Percentiles rank a stretch among this genome's conserved stretches.
Evolutionary conservation across 2,329 filamentous ascomycete genomes (phyloP).

Genomic region (Apiospora aurea): DNA sequence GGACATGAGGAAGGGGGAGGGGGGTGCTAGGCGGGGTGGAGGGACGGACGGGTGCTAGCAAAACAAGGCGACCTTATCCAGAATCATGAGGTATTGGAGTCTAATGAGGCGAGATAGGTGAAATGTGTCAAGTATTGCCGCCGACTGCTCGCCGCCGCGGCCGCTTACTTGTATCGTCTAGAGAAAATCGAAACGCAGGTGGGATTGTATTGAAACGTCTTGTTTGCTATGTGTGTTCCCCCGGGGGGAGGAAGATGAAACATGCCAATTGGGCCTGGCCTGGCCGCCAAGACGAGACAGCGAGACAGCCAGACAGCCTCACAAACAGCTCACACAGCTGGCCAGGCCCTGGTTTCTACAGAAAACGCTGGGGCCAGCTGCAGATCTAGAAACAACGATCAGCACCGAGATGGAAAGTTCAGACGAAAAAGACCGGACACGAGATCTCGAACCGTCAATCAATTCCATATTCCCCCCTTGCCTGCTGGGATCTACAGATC

Average conservation of each 20-base stretch:
- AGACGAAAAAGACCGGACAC: conserved; percentile 4
- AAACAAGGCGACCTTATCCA: background rate
- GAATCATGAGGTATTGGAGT: background rate
- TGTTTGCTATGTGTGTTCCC: background rate
- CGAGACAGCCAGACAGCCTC: background rate
- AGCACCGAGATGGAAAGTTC: background rate
- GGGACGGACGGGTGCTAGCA: background rate
- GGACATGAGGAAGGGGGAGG: background rate
- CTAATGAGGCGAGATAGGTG: background rate
- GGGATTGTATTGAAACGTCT: conserved; percentile 5
- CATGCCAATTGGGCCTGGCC: background rate
- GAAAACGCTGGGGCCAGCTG: conserved; percentile 17
- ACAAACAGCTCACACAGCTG: background rate
- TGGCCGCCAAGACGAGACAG: background rate
- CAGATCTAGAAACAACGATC: conserved; percentile 22
- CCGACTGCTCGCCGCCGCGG: background rate
- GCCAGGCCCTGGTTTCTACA: background rate
- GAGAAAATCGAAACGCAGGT: conserved; percentile 9
- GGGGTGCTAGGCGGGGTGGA: background rate
- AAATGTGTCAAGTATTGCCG: background rate
- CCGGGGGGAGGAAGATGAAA: conserved; percentile 2
- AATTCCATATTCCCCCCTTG: background rate
- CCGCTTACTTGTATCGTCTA: background rate
- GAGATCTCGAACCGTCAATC: background rate
- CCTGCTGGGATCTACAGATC: background rate